Percentiles rank a stretch among this genome's conserved stretches.
phyloP scores from a whole-genome alignment of 805 yeast species.

The Kuraishia floccosa region DNA sequence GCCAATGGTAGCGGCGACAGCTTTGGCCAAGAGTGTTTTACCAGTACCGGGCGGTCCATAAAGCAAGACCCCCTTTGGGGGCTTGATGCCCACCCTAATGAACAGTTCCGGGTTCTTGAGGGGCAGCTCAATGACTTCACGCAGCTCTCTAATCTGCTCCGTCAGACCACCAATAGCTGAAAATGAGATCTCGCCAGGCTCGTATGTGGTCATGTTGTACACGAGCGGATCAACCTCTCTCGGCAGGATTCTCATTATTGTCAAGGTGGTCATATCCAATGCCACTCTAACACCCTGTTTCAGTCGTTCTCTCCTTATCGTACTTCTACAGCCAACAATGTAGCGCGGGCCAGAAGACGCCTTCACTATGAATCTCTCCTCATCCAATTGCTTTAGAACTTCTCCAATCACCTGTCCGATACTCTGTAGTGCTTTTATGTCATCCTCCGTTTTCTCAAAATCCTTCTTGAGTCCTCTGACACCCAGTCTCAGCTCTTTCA shows the following conservation, averaged over 20 bases:
- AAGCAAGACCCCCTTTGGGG: constrained; percentile 95
- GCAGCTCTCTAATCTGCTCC: constrained; percentile 90
- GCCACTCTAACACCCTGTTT: constrained; percentile 96
- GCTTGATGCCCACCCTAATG: constrained; percentile 91
- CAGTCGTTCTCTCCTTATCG: constrained; percentile 71
- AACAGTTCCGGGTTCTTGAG: constrained; percentile 94
- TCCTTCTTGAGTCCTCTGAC: constrained; percentile 77
- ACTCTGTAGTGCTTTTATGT: constrained; percentile 91
- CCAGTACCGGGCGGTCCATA: constrained; percentile 99
- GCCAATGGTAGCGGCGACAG: constrained; percentile 97
- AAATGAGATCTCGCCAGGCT: constrained; percentile 95
- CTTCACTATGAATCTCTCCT: constrained; percentile 89
- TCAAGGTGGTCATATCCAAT: constrained; percentile 92
- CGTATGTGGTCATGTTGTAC: constrained; percentile 95
- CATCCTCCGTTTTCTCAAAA: constrained; percentile 91
- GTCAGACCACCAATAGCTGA: constrained; percentile 92
- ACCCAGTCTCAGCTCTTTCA: constrained; percentile 72
- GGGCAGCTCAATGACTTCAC: constrained; percentile 97
- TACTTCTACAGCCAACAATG: constrained; percentile 93
- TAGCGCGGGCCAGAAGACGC: constrained; percentile 97
- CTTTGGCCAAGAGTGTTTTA: constrained; percentile 90
- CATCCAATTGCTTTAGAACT: constrained; percentile 88
- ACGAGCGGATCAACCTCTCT: constrained; percentile 98
- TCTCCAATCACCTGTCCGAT: constrained; percentile 98
- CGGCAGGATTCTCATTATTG: constrained; percentile 95